Percentiles rank a stretch among this genome's conserved stretches.
Evolutionary conservation across 1,284 basidiomycete genomes (phyloP).

Genomic region (Xerocomus nothofagi): DNA sequence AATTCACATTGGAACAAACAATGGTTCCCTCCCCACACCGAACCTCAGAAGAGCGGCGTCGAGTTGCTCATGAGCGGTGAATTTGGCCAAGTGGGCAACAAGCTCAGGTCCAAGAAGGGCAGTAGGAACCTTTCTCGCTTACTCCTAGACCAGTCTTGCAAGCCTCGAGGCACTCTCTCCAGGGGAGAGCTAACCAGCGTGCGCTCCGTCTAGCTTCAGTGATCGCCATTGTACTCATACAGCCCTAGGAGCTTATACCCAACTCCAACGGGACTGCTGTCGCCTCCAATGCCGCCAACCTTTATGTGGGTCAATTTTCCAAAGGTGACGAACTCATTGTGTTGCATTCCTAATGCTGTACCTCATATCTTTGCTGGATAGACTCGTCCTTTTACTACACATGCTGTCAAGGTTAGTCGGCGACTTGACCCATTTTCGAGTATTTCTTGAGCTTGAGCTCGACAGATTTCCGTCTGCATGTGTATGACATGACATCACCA

Average conservation of each 20-base stretch:
- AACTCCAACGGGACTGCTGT: slow-evolving; percentile 89
- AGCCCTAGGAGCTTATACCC: slow-evolving; percentile 70
- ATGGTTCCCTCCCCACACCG: slow-evolving; percentile 53
- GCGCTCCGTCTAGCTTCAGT: slow-evolving; percentile 21
- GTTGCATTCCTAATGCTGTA: slow-evolving; percentile 17
- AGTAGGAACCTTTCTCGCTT: slow-evolving; percentile 47
- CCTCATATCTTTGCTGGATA: slow-evolving; percentile 27
- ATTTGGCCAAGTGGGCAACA: slow-evolving; percentile 71
- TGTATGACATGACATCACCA: slow-evolving; percentile 78
- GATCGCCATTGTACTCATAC: slow-evolving; percentile 5
- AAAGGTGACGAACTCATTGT: slow-evolving; percentile 48
- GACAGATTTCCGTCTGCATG: slow-evolving; percentile 81
- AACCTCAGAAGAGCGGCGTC: slow-evolving; percentile 72
- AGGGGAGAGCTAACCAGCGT: slow-evolving; percentile 59
- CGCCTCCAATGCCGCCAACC: slow-evolving; percentile 75
- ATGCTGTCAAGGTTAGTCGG: slow-evolving; percentile 65
- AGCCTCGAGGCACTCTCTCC: slow-evolving; percentile 39
- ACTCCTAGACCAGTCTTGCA: slow-evolving; percentile 44
- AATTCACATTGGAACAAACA: slow-evolving; percentile 23
- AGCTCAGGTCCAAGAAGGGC: slow-evolving; percentile 41
- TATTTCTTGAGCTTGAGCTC: slow-evolving; percentile 11
- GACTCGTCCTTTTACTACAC: slow-evolving; percentile 84
- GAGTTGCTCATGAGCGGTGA: slow-evolving; percentile 79
- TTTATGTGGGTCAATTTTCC: slow-evolving; percentile 94
- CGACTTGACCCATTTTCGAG: neutral